These are phyloP conservation scores for Chimonanthus salicifolius DNA, from an alignment of 164 flowering plant species.

Conservation along the genomic window DNA sequence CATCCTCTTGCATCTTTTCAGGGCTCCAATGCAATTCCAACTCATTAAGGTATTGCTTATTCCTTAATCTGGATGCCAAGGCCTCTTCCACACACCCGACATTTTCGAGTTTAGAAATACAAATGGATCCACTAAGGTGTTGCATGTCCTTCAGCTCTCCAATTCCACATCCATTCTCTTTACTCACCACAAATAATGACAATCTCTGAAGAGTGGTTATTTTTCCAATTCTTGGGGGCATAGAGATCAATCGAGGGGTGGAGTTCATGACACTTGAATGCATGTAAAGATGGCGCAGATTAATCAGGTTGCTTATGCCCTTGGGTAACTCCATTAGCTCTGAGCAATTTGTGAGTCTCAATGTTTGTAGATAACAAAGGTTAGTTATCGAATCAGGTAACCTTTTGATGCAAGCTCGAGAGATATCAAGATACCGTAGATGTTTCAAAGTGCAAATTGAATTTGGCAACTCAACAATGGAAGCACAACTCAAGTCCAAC, in stretches of 20 bases:
- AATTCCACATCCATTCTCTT: constrained; percentile 14
- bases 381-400: constrained; percentile 22
- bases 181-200: constrained; percentile 25
- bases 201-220: constrained; percentile 21
- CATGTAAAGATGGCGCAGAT: constrained; percentile 21
- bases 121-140: constrained; percentile 23
- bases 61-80: constrained; percentile 18
- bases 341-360: constrained; percentile 17
- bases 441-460: constrained; percentile 17
- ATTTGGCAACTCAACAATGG: constrained; percentile 1
- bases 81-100: constrained; percentile 22
- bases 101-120: constrained; percentile 32
- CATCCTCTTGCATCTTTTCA: not conserved
- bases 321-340: constrained; percentile 17
- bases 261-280: not conserved
- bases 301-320: constrained; percentile 9
- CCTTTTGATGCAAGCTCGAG: constrained; percentile 13
- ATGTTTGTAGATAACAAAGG: constrained; percentile 28
- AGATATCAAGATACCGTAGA: constrained; percentile 26
- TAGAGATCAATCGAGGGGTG: not conserved
- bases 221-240: constrained; percentile 25
- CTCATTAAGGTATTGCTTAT: constrained; percentile 20
- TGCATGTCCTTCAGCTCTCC: constrained; percentile 19
- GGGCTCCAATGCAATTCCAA: constrained; percentile 25
- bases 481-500: constrained; percentile 6